Evolutionary conservation across 2,329 filamentous ascomycete species (phyloP).

Genomic region (Scytalidium lignicola): DNA sequence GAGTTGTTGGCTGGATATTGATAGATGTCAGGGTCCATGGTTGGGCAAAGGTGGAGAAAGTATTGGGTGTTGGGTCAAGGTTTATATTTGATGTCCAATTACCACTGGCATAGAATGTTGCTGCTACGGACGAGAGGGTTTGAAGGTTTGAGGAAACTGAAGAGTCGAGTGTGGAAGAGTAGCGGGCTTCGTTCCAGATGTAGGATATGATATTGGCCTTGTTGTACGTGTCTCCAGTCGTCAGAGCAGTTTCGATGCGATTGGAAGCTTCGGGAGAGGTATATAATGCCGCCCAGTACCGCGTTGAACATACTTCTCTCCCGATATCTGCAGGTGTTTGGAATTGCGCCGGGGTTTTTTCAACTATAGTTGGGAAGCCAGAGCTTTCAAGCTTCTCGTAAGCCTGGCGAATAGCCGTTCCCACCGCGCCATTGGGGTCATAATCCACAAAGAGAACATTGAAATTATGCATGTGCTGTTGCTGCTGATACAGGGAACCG

Average conservation of each 20-base stretch:
- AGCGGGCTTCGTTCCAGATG: constrained; percentile 33
- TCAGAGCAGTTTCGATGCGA: constrained; percentile 25
- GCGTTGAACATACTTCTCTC: constrained; percentile 30
- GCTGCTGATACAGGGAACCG: constrained; percentile 25
- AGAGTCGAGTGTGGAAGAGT: constrained; percentile 26
- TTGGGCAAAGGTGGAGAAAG: constrained; percentile 28
- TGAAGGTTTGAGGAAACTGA: constrained; percentile 26
- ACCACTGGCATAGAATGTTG: constrained; percentile 21
- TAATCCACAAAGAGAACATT: constrained; percentile 59
- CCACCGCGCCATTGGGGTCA: constrained; percentile 42
- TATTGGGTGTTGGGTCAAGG: constrained; percentile 17
- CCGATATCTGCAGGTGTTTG: constrained; percentile 21
- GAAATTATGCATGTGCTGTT: constrained; percentile 33
- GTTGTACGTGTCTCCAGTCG: constrained; percentile 26
- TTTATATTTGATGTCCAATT: constrained; percentile 15
- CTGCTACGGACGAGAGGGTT: constrained; percentile 21
- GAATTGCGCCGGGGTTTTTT: constrained; percentile 22
- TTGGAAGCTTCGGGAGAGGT: constrained; percentile 27
- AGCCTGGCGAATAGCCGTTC: constrained; percentile 28
- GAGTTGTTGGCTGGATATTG: constrained; percentile 29
- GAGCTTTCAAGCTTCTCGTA: constrained; percentile 27
- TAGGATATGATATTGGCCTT: constrained; percentile 28
- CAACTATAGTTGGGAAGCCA: constrained; percentile 29
- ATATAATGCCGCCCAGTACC: constrained; percentile 35
- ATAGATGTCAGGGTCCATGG: constrained; percentile 26